phyloP scores from a whole-genome alignment of 2,329 filamentous ascomycete species.

The Aspergillus fructus region DNA sequence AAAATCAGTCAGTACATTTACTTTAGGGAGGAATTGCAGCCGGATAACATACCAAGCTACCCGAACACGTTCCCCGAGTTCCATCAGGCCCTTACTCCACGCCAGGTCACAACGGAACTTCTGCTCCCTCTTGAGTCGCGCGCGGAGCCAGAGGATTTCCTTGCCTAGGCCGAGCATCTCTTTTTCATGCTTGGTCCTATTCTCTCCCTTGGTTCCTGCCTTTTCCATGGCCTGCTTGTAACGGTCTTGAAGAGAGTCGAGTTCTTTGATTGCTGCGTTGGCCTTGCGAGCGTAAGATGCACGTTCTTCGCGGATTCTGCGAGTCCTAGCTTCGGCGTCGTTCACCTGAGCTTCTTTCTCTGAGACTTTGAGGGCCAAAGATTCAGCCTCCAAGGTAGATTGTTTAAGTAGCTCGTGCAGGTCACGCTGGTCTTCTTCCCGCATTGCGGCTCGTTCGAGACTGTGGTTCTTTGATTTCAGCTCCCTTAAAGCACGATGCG shows the following conservation, averaged over 20 bases:
- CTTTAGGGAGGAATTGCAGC: not conserved
- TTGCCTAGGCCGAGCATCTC: slow-evolving; percentile 79
- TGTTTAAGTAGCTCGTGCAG: slow-evolving; percentile 49
- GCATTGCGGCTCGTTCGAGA: slow-evolving; percentile 50
- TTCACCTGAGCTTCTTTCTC: slow-evolving; percentile 68
- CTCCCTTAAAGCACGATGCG: slow-evolving; percentile 62
- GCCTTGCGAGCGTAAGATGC: slow-evolving; percentile 41
- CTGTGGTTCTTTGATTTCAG: slow-evolving; percentile 51
- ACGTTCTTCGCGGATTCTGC: slow-evolving; percentile 55
- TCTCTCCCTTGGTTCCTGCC: slow-evolving; percentile 39
- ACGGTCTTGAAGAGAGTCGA: slow-evolving; percentile 55
- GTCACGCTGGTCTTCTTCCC: slow-evolving; percentile 44
- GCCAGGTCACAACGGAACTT: slow-evolving; percentile 76
- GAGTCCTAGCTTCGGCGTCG: slow-evolving; percentile 58
- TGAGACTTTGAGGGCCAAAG: slow-evolving; percentile 69
- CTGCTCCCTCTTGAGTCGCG: slow-evolving; percentile 76
- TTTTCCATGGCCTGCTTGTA: slow-evolving; percentile 62
- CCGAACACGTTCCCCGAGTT: slow-evolving; percentile 66
- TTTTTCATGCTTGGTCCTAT: slow-evolving; percentile 53
- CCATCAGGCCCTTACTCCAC: slow-evolving; percentile 84
- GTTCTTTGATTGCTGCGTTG: slow-evolving; percentile 40
- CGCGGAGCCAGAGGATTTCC: slow-evolving; percentile 89
- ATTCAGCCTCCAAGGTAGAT: slow-evolving; percentile 54
- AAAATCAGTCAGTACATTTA: slow-evolving; percentile 26
- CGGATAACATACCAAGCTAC: slow-evolving; percentile 71